Percentiles rank a stretch among this genome's conserved stretches.
These are phyloP conservation scores for Dendrothele bispora DNA, from an alignment of 768 basidiomycete species.

Conservation along the genomic window DNA sequence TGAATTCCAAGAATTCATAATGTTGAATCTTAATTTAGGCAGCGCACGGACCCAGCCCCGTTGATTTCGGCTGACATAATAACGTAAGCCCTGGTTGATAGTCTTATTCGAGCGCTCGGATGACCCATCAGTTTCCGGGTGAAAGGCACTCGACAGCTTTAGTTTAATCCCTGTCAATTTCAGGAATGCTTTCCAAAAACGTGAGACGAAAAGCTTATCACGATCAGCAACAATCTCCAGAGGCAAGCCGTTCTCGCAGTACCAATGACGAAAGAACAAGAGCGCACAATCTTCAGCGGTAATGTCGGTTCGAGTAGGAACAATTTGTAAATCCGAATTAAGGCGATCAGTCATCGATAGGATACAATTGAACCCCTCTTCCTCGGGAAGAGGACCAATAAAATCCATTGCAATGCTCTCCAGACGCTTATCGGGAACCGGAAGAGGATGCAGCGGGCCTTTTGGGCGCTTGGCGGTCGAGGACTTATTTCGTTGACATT, in stretches of 20 bases:
- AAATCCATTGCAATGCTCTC: too few relatives aligned
- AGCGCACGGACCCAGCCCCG: slow-evolving; percentile 24
- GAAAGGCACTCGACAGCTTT: slow-evolving; percentile 25
- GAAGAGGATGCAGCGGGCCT: too few relatives aligned
- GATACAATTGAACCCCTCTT: slow-evolving; percentile 24
- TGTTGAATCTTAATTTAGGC: slow-evolving; percentile 21
- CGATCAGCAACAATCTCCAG: slow-evolving; percentile 23
- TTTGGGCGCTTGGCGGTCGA: too few relatives aligned
- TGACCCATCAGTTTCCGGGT: slow-evolving; percentile 28
- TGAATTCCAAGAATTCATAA: slow-evolving; percentile 30
- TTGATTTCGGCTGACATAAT: slow-evolving; percentile 17
- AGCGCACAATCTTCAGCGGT: slow-evolving; percentile 12
- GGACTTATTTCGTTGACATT: too few relatives aligned
- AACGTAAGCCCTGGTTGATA: slow-evolving; percentile 14
- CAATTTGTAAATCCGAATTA: slow-evolving; percentile 11
- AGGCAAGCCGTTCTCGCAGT: slow-evolving; percentile 24
- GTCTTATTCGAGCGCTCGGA: slow-evolving; percentile 24
- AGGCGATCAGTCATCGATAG: slow-evolving; percentile 23
- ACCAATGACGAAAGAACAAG: too few relatives aligned
- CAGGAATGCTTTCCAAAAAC: slow-evolving; percentile 25
- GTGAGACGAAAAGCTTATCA: slow-evolving; percentile 24
- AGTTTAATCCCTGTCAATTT: slow-evolving; percentile 19
- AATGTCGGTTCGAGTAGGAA: slow-evolving; percentile 9
- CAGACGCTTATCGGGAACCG: too few relatives aligned
- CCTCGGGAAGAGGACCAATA: slow-evolving; percentile 29